phyloP scores from a whole-genome alignment of 2,329 filamentous ascomycete species.

The Aspergillus caelatus region DNA sequence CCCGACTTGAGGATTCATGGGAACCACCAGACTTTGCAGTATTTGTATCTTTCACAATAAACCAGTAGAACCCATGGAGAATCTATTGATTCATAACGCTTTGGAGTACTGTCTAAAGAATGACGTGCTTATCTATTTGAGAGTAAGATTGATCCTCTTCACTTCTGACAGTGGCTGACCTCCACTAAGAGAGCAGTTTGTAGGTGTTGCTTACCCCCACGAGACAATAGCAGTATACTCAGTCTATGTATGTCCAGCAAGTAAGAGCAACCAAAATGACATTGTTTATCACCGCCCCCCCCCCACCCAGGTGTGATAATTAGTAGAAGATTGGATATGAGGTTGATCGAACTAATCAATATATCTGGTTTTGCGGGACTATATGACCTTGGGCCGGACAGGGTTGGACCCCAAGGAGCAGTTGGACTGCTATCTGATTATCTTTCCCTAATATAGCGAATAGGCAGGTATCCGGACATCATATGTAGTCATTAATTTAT shows the following conservation, averaged over 20 bases:
- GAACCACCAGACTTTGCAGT: background rate
- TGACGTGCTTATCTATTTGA: background rate
- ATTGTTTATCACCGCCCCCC: background rate
- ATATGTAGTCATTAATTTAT: background rate
- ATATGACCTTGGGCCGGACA: too few relatives aligned
- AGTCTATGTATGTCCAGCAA: background rate
- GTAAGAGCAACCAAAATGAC: background rate
- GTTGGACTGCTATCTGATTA: too few relatives aligned
- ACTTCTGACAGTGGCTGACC: background rate
- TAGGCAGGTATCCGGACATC: background rate
- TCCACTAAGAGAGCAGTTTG: background rate
- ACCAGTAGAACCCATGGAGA: background rate
- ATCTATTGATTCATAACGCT: background rate
- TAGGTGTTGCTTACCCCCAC: background rate
- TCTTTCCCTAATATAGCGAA: too few relatives aligned
- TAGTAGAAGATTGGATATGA: background rate
- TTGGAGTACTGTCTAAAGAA: background rate
- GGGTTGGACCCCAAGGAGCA: too few relatives aligned
- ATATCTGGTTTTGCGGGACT: background rate
- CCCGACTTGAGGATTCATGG: background rate
- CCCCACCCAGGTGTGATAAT: background rate
- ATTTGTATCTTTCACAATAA: background rate
- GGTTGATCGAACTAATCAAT: background rate
- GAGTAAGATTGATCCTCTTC: background rate
- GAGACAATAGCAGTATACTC: background rate